phyloP scores from a whole-genome alignment of 495 filamentous ascomycete species.

The Talaromyces thailandensis region DNA sequence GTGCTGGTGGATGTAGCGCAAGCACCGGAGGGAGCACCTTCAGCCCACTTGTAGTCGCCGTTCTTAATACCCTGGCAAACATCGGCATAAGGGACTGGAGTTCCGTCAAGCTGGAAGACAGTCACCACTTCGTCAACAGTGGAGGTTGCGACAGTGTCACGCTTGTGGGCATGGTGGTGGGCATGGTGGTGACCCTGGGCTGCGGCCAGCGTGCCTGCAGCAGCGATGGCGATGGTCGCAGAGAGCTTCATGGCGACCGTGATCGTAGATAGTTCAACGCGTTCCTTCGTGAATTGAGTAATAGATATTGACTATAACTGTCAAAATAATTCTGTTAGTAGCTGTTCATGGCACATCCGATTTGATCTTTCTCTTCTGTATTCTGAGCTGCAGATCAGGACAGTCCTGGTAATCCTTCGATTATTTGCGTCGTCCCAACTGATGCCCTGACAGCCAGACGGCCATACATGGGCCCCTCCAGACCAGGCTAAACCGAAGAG shows the following conservation, averaged over 20 bases:
- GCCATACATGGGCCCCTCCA: neutral
- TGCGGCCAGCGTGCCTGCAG: constrained; percentile 35
- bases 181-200: constrained; percentile 35
- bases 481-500: neutral
- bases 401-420: neutral
- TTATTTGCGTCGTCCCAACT: neutral
- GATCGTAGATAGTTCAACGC: constrained; percentile 6
- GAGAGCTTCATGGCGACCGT: constrained; percentile 34
- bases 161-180: constrained; percentile 31
- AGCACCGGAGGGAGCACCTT: constrained; percentile 21
- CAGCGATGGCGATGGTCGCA: constrained; percentile 33
- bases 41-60: constrained; percentile 37
- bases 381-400: neutral
- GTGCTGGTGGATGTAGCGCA: constrained; percentile 17
- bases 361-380: neutral
- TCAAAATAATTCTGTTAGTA: neutral
- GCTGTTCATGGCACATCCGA: neutral
- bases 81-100: constrained; percentile 39
- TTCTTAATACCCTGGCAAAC: constrained; percentile 55
- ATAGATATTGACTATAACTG: constrained; percentile 3
- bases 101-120: constrained; percentile 51
- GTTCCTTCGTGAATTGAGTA: neutral
- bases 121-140: constrained; percentile 45
- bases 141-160: constrained; percentile 25
- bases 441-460: neutral